A percentile compares a stretch with the other conserved stretches of the same genome.
Evolutionary conservation across 2,329 filamentous ascomycete genomes (phyloP).

Genomic region (Metarhizium sp.): DNA sequence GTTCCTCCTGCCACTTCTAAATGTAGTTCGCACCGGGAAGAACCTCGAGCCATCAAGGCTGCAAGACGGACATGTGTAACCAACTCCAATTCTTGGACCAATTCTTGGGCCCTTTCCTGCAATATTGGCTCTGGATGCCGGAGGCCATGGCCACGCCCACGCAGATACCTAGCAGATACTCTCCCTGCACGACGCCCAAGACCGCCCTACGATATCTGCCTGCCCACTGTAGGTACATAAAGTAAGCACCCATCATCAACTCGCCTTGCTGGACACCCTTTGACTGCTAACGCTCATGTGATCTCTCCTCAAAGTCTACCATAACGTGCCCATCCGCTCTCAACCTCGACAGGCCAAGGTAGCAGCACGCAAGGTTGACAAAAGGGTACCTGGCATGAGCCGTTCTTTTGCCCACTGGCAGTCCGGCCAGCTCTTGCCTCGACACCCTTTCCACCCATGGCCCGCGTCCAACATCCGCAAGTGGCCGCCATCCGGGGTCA

Average conservation of each 20-base stretch:
- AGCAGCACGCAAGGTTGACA: neutral
- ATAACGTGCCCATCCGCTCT: neutral
- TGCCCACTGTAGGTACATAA: too few species aligned
- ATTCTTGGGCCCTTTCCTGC: too few species aligned
- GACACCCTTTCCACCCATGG: neutral
- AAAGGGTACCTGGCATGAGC: slow-evolving; percentile 8
- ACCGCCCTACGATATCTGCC: too few species aligned
- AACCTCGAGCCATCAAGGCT: too few species aligned
- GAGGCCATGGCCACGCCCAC: too few species aligned
- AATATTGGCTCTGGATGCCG: too few species aligned
- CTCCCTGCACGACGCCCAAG: too few species aligned
- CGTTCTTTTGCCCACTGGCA: slow-evolving; percentile 1
- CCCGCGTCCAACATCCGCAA: neutral
- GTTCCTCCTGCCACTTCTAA: neutral
- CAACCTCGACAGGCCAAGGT: neutral
- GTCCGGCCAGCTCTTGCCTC: neutral
- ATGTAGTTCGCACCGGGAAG: neutral
- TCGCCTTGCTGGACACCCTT: neutral
- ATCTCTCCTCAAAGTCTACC: neutral
- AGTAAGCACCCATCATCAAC: too few species aligned
- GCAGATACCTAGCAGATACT: too few species aligned
- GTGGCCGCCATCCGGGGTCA: neutral
- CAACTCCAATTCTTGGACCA: too few species aligned
- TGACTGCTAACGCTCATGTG: neutral
- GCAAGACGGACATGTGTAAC: too few species aligned